Evolutionary conservation across 805 yeast species (phyloP).

Genomic region (Suhomyces vadensis): DNA sequence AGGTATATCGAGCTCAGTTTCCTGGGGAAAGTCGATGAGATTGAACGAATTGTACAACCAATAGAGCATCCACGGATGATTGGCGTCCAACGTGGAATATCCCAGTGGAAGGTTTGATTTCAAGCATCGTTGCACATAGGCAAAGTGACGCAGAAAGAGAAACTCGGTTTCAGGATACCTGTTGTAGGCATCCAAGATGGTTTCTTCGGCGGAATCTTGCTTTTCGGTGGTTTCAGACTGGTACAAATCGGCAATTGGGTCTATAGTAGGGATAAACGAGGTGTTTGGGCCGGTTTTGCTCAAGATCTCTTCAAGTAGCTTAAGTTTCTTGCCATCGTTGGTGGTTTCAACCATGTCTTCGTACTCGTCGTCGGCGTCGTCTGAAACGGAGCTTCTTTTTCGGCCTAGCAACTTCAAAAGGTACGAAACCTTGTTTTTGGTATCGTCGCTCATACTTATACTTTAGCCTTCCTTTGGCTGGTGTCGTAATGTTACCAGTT

Average conservation of each 20-base stretch:
- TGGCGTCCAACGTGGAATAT: constrained; percentile 70
- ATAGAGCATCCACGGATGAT: constrained; percentile 88
- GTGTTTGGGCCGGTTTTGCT: neutral
- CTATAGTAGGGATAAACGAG: constrained; percentile 10
- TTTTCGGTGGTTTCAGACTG: constrained; percentile 12
- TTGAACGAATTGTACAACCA: constrained; percentile 66
- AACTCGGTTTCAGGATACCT: constrained; percentile 8
- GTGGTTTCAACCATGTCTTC: constrained; percentile 20
- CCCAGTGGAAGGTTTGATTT: constrained; percentile 48
- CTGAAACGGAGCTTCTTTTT: constrained; percentile 8
- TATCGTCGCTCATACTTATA: constrained; percentile 1
- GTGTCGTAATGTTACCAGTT: neutral
- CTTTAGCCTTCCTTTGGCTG: too few relatives aligned
- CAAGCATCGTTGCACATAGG: constrained; percentile 45
- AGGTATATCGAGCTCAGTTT: constrained; percentile 13
- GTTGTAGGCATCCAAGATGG: constrained; percentile 11
- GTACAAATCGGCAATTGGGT: constrained; percentile 11
- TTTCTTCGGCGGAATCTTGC: constrained; percentile 13
- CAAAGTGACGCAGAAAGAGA: constrained; percentile 37
- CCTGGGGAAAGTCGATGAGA: constrained; percentile 31
- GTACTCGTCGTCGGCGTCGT: constrained; percentile 16
- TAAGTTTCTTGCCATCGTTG: neutral
- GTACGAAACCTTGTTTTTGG: constrained; percentile 15
- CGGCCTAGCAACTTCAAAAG: constrained; percentile 22
- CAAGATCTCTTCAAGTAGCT: constrained; percentile 1